Base-by-base conservation (phyloP, 257 asterid species). In the Rhazya stricta region DNA sequence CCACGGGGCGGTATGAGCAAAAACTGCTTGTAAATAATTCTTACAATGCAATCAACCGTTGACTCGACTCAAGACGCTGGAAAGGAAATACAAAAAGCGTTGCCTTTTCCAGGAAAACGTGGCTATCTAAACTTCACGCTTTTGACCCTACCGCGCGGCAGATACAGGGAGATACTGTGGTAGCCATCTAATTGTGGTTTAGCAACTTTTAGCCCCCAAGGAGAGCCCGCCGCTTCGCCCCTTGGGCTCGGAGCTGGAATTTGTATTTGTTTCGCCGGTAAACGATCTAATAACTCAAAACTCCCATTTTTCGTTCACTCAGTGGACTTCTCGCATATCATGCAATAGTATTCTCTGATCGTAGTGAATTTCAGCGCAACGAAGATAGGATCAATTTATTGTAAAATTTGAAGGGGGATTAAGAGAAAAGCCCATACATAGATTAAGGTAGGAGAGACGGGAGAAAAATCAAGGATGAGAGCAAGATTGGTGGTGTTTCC, bases 401-500 rank as follows among this genome's bases (percentile, higher is more conserved):
- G 19, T 19, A 11, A 8, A 36, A 21, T 32, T n/a, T 72, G 36
- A 19, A 32, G 30, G 4, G 30, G 23, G 41, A 13, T 23, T 56
- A 36, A 23, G 43, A 30, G 29, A 32, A 51, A 25, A 11, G 1
- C 41, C 9, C 67, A 13, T 0, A 27, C 0, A 12, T 6, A 13
- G 41, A 48, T 8, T 5, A 37, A 21, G 12, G 25, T 11, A 23
- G 36, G 11, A 9, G 0, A 51, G 36, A 6, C 23, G 63, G 30
- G 43, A 46, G 43, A n/a, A 32, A 53, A 54, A 69, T 53, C 56
- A 36, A 84, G 12, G 69, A 90, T 92, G 99, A 93, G 91, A 86
- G 93, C 92, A 46, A 89, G 89, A 67, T 67, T 95, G 69, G 89
- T 95, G 77, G 94, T 86, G 81, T 92, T 95, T 74, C 99, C 98